Percentiles rank a stretch among this genome's conserved stretches.
These are phyloP conservation scores for Trichoderma citrinoviride DNA, from an alignment of 2,329 filamentous ascomycete species.

Conservation along the genomic window DNA sequence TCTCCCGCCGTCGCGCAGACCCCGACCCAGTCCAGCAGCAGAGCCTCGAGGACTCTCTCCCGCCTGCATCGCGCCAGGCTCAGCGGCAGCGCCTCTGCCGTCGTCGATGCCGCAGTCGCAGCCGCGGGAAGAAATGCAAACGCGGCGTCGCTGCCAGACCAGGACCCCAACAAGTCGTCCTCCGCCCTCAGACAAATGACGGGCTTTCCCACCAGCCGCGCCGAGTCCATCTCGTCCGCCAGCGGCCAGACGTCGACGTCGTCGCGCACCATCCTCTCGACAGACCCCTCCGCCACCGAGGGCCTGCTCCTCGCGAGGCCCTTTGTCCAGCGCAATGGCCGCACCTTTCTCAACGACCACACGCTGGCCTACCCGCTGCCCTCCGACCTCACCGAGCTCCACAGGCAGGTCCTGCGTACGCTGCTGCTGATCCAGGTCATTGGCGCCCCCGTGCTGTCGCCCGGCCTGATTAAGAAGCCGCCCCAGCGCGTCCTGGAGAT, in stretches of 20 bases:
- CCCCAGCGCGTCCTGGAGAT: slow-evolving; percentile 80
- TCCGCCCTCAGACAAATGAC: slow-evolving; percentile 35
- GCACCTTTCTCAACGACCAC: slow-evolving; percentile 76
- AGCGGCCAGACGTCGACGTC: slow-evolving; percentile 45
- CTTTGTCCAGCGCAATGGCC: slow-evolving; percentile 72
- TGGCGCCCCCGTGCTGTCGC: slow-evolving; percentile 74
- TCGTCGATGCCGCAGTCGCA: slow-evolving; percentile 27
- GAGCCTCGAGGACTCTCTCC: slow-evolving; percentile 4
- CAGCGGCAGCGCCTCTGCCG: slow-evolving; percentile 28
- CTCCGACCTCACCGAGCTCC: slow-evolving; percentile 80
- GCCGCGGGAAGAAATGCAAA: slow-evolving; percentile 37
- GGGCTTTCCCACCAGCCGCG: slow-evolving; percentile 38
- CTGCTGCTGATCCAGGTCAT: slow-evolving; percentile 79
- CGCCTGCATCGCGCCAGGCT: slow-evolving; percentile 24
- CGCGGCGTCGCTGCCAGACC: slow-evolving; percentile 38
- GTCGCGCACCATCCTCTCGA: slow-evolving; percentile 48
- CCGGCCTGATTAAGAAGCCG: slow-evolving; percentile 61
- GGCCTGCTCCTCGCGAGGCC: slow-evolving; percentile 44
- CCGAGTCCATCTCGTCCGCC: slow-evolving; percentile 48
- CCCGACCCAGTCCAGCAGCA: not conserved
- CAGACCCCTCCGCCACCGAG: slow-evolving; percentile 47
- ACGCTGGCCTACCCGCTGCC: slow-evolving; percentile 78
- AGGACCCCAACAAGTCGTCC: slow-evolving; percentile 31
- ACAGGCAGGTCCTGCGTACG: slow-evolving; percentile 82
- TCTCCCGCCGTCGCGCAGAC: not conserved